A percentile compares a stretch with the other conserved stretches of the same genome.
phyloP scores from a whole-genome alignment of 257 asterid species.

The Asclepias syriaca region DNA sequence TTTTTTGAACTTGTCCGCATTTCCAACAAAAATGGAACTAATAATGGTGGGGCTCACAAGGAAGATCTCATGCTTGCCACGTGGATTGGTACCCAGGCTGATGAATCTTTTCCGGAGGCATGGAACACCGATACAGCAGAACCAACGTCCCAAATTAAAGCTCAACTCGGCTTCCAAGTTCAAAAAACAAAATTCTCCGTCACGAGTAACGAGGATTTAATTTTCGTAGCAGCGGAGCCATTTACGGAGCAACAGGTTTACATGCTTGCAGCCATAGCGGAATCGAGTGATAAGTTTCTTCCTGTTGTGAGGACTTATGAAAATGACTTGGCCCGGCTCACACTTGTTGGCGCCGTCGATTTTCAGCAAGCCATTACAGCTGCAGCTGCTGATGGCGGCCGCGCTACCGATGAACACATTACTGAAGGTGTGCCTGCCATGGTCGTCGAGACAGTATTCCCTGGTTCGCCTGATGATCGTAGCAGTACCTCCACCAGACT shows the following conservation, averaged over 20 bases:
- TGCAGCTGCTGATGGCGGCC: conserved; percentile 93
- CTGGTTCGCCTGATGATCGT: conserved; percentile 46
- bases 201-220: no score
- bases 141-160: no score
- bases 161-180: no score
- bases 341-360: conserved; percentile 77
- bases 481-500: conserved; percentile 74
- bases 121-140: no score
- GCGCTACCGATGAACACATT: conserved; percentile 65
- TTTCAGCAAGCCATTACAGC: conserved; percentile 82
- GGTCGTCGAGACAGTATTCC: conserved; percentile 82
- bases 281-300: conserved; percentile 31
- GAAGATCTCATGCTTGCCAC: no score
- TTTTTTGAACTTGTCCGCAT: no score
- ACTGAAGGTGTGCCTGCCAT: conserved; percentile 47
- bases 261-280: conserved; percentile 50
- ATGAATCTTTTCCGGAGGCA: no score
- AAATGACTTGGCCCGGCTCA: conserved; percentile 63
- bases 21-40: no score
- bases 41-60: no score
- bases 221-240: no score
- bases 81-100: no score
- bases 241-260: conserved; percentile 39
- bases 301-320: conserved; percentile 77
- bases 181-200: no score